phyloP scores from a whole-genome alignment of 108 stramenopile genomes.

The Aurantiochytrium sp. region DNA sequence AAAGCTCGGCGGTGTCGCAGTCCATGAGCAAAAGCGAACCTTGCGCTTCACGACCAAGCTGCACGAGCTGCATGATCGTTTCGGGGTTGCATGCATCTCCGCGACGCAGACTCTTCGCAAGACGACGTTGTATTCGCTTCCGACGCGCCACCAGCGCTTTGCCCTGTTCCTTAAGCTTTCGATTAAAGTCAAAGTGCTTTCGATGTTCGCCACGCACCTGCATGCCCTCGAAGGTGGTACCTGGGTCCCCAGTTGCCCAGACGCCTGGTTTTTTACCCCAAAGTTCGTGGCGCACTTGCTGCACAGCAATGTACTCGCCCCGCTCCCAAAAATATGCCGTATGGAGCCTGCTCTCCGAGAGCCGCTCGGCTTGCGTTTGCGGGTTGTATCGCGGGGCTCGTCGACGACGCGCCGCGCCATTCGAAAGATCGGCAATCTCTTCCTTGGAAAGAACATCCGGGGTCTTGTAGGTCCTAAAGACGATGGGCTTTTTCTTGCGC shows the following conservation, averaged over 20 bases:
- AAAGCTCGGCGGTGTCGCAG: neutral
- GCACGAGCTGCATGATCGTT: neutral
- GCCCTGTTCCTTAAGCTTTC: neutral
- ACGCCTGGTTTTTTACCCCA: neutral
- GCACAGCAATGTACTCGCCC: conserved; percentile 6
- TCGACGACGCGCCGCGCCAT: neutral
- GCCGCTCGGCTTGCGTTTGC: neutral
- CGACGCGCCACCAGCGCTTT: neutral
- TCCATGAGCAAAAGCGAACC: neutral
- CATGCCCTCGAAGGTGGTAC: neutral
- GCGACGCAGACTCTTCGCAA: neutral
- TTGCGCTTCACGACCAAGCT: neutral
- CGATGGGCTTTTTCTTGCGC: too few relatives aligned
- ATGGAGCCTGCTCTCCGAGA: neutral
- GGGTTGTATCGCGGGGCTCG: too few relatives aligned
- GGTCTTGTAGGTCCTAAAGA: too few relatives aligned
- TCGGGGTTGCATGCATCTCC: neutral
- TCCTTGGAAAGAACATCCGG: neutral
- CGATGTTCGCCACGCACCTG: neutral
- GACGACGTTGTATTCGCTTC: neutral
- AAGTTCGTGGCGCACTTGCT: neutral
- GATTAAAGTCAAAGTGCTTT: neutral
- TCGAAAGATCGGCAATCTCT: neutral
- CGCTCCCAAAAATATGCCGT: neutral
- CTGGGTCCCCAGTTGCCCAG: neutral